Base-by-base conservation (phyloP, 2,329 filamentous ascomycete species). In the Aquanectria penicillioides region DNA sequence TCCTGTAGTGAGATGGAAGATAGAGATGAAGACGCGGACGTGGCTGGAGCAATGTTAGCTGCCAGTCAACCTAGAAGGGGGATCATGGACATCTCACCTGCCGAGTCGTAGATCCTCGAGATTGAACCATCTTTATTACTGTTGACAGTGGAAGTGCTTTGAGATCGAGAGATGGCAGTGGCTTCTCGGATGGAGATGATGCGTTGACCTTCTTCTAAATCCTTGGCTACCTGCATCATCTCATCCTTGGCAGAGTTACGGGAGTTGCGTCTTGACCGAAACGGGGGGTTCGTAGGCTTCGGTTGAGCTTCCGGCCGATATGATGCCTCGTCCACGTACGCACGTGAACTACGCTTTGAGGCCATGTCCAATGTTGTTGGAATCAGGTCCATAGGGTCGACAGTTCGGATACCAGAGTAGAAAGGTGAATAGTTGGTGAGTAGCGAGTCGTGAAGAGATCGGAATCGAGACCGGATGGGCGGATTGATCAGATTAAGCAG, bases 241-340 rank as follows among this genome's bases (percentile, higher is more conserved):
- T 72, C 73, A 29, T 76, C 73, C 34, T 59, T 69, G 28, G 64
- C 50, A 6, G 71, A 69, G 58, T 66, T 71, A 33, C 69, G 68
- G 2, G 73, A 76, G 38, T 65, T 71, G 23, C 69, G 69, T 53
- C 71, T 65, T 33, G 71, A 71, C 37, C 69, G 63, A 40, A 68
- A 71, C 3, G 72, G 64, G 2, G 68, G 63, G 6, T 49, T 58
- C 10, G 62, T 36, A 12, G 59, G 43, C 17, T 28, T 59, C 41
- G 57, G 33, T 9, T 68, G 53, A 12, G 46, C 38, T 26, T 66
- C 62, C 17, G 44, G 54, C 28, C 36, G 18, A 17, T 60, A 61
- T 1, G 50, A 36, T 6, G 44, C 37, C 36, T 69, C 66, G 41
- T 69, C 65, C 46, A 68, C 51, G 13, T 63, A 66, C 13, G 52